Base-by-base conservation (phyloP, 2,329 filamentous ascomycete species). In the Hymenoscyphus fructigenus region DNA sequence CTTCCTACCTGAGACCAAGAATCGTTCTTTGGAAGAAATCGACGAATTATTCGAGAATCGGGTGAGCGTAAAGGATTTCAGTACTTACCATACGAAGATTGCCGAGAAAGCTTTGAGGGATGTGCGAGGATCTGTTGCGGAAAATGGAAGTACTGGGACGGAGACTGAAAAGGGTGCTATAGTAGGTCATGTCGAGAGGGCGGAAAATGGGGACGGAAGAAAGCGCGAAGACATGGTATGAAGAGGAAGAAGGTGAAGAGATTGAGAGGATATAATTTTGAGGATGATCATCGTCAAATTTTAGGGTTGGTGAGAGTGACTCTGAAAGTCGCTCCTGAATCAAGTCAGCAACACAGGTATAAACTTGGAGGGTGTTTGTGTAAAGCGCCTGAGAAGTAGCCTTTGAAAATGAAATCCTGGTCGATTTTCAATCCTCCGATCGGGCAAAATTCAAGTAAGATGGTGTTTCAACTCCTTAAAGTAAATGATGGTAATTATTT, bases 11-110 rank as follows among this genome's bases (percentile, higher is more conserved):
- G 77, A 79, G 63, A 76, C 74, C 36, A 72, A 78, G 14, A 78
- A 77, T 5, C 66, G 78, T 7, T 75, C 73, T 32, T 67, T 80
- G 7, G 78, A 81, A 65, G 71, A 80, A 63, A 75, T 80, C 15
- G 76, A 80, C 38, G 65, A 66, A 6, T 62, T 79, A 5, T 79
- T 79, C 66, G 70, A 72, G 28, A 76, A 64, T 20, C 38, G 61
- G 23, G 65, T 60, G 5, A 59, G 65, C 15, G 59, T 65, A 36
- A 56, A 64, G 61, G 67, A 65, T 32, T 67, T 69, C 57, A 15
- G 29, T 34, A 47, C 17, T 28, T 59, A 64, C 34, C 56, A 61
- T 36, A 67, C 64, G 12, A 65, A 58, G 36, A 62, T 69, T 23
- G 62, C 58, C 10, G 65, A 66, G 17, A 66, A 67, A 34, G 67